Evolutionary conservation across 805 yeast species (phyloP).

Genomic region (Myxozyma kluyveri): DNA sequence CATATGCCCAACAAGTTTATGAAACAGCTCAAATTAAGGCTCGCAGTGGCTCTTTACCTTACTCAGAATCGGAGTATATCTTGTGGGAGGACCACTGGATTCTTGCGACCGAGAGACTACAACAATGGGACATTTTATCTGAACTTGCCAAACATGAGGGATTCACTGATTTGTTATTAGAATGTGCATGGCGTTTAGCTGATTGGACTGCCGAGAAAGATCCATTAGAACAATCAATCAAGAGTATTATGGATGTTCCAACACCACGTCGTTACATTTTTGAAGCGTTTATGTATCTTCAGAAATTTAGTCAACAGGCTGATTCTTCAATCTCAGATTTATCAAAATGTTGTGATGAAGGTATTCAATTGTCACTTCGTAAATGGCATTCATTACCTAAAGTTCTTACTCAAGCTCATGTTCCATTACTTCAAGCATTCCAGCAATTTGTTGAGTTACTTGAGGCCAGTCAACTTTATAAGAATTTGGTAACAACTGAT

Average conservation of each 20-base stretch:
- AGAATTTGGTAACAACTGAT: constrained; percentile 81
- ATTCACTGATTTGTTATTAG: constrained; percentile 88
- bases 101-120: constrained; percentile 90
- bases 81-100: constrained; percentile 99
- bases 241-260: constrained; percentile 97
- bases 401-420: constrained; percentile 75
- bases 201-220: constrained; percentile 97
- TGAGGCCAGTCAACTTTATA: constrained; percentile 94
- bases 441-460: constrained; percentile 96
- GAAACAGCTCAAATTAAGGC: constrained; percentile 97
- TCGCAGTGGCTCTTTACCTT: constrained; percentile 89
- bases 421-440: constrained; percentile 85
- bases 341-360: constrained; percentile 87
- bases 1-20: constrained; percentile 85
- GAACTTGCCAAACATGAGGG: constrained; percentile 98
- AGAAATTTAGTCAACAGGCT: constrained; percentile 88
- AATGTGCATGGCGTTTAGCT: constrained; percentile 99
- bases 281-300: constrained; percentile 89
- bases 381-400: constrained; percentile 90
- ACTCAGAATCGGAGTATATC: constrained; percentile 90
- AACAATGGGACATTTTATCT: constrained; percentile 96
- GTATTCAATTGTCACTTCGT: constrained; percentile 84
- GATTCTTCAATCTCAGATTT: constrained; percentile 75
- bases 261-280: constrained; percentile 95
- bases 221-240: constrained; percentile 88